Evolutionary conservation across 306 rosid genomes (phyloP), one percentile per base, ranked within the genome.

Genomic region (Fragaria nilgerrensis): DNA sequence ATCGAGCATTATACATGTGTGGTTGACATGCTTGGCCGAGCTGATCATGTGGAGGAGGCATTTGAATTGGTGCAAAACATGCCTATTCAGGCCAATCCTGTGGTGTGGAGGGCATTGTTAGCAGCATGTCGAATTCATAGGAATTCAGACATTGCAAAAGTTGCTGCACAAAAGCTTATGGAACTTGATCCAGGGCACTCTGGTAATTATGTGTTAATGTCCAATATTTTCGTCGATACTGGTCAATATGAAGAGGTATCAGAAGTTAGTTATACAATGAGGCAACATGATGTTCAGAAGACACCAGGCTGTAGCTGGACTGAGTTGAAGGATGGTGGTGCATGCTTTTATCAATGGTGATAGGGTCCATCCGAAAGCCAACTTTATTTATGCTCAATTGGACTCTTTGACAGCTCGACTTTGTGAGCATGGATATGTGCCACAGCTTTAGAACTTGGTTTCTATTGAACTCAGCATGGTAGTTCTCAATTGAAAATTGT

Each of bases 291-390:
- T 79, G 94, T 94, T 67, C 87, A 84, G 79, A 94, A 92, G 85
- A 83, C 81, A 73, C 96, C 93, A 1, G 93, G 97, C 2, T 92
- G 91, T 84, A 90, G 97, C 80, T 92, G 94, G 97, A 90, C 92
- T 79, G 98, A 90, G 87, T 96, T 92, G 69, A 77, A 85, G 80
- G 82, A 85, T 83, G 96, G 96, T 32, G 82, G 82, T 92, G 73
- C 94, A 87, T 73, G 83, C 86, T 79, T 79, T 92, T 78, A 76
- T 82, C 62, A 92, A 86, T 0, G 92, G 93, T 22, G 98, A 92
- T 67, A 81, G 86, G 78, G 86, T 80, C 32, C 93, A 90, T 84
- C 88, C 88, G 74, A 81, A 89, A 68, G 81, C 90, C 65, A 58
- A 86, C 45, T 74, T 71, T 65, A 89, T 93, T 66, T 84, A 84